Conservation (phyloP, 768 basidiomycete species). For the Panellus pusillus region DNA sequence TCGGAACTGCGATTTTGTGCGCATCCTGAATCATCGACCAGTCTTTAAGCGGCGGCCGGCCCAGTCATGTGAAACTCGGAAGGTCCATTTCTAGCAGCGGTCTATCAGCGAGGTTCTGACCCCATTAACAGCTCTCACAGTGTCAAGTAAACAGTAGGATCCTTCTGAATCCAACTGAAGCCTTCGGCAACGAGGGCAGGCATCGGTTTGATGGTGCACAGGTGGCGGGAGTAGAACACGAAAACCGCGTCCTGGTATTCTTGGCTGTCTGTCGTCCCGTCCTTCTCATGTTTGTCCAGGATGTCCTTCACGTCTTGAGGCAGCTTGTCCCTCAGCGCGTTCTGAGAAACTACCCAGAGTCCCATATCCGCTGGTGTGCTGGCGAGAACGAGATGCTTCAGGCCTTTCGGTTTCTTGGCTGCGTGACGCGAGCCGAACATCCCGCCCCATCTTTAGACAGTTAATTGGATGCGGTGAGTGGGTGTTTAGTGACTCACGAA, state of each 20-base stretch:
- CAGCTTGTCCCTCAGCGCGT: conserved; percentile 25
- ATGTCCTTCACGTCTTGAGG: conserved; percentile 33
- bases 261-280: conserved; percentile 27
- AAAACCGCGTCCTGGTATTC: conserved; percentile 32
- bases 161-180: background rate
- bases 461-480: background rate
- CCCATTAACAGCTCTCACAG: background rate
- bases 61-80: conserved; percentile 31
- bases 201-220: conserved; percentile 27
- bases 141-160: background rate
- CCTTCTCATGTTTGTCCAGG: conserved; percentile 29
- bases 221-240: conserved; percentile 27
- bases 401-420: conserved; percentile 40
- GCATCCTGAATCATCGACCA: conserved; percentile 37
- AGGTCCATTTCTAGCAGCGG: background rate
- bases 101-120: no score
- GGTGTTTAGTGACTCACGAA: conserved; percentile 36
- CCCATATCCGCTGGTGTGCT: conserved; percentile 43
- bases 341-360: conserved; percentile 34
- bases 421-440: conserved; percentile 46
- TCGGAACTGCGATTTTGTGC: conserved; percentile 33
- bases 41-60: conserved; percentile 32
- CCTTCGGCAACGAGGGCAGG: conserved; percentile 27
- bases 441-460: conserved; percentile 34
- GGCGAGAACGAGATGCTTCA: conserved; percentile 45